Conservation (phyloP, 2,329 filamentous ascomycete genomes). For the Talaromyces funiculosus region DNA sequence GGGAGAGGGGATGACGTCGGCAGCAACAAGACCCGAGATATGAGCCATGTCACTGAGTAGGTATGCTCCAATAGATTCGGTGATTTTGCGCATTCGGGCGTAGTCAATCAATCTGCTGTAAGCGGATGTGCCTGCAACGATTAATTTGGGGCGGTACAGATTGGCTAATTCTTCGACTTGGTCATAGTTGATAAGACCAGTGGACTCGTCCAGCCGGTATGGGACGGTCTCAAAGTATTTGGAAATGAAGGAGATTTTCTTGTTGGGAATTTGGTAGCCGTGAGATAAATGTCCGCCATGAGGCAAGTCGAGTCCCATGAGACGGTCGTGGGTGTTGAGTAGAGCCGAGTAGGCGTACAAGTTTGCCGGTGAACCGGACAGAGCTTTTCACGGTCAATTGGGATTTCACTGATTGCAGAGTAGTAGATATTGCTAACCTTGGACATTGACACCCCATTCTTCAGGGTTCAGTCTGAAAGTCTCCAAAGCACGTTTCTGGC, state of each 20-base stretch:
- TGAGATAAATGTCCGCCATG: slow-evolving; percentile 94
- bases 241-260: slow-evolving; percentile 95
- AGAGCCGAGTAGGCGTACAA: slow-evolving; percentile 88
- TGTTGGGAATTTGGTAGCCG: slow-evolving; percentile 92
- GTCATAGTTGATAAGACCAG: slow-evolving; percentile 96
- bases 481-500: slow-evolving; percentile 83
- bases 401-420: slow-evolving; percentile 7
- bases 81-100: slow-evolving; percentile 89
- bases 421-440: slow-evolving; percentile 52
- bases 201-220: slow-evolving; percentile 71
- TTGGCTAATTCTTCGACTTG: slow-evolving; percentile 81
- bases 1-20: slow-evolving; percentile 86
- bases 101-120: slow-evolving; percentile 99
- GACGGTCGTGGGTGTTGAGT: slow-evolving; percentile 87
- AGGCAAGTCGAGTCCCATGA: slow-evolving; percentile 94
- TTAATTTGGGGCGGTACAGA: slow-evolving; percentile 91
- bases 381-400: slow-evolving; percentile 47
- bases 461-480: slow-evolving; percentile 76
- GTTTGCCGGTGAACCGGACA: slow-evolving; percentile 73
- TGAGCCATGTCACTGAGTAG: slow-evolving; percentile 97
- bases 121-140: slow-evolving; percentile 93
- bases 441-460: slow-evolving; percentile 96
- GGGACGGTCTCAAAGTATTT: slow-evolving; percentile 99
- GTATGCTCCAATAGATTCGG: slow-evolving; percentile 88
- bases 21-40: slow-evolving; percentile 92